These are phyloP conservation scores for Microsporum canis DNA, from an alignment of 2,329 filamentous ascomycete species.

Conservation along the genomic window DNA sequence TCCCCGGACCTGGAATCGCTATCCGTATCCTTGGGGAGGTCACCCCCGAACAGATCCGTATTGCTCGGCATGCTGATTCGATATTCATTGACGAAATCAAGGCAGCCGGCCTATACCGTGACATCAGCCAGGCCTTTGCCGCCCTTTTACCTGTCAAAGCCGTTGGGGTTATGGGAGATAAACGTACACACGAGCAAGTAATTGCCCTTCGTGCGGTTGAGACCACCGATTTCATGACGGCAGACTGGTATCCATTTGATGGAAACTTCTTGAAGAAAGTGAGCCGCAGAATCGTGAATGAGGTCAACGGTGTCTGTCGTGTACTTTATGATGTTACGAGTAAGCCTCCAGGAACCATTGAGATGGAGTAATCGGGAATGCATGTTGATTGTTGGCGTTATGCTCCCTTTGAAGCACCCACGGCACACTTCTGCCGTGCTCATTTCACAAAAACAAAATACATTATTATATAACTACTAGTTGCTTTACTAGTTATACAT, in stretches of 20 bases:
- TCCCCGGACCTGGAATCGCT: slow-evolving; percentile 60
- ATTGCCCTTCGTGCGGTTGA: slow-evolving; percentile 51
- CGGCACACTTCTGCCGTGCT: not conserved
- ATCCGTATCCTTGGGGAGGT: slow-evolving; percentile 72
- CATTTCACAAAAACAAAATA: not conserved
- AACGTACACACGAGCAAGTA: slow-evolving; percentile 52
- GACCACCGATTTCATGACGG: slow-evolving; percentile 63
- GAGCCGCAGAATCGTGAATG: slow-evolving; percentile 58
- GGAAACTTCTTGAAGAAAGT: slow-evolving; percentile 55
- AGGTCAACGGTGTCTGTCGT: slow-evolving; percentile 59
- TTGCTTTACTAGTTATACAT: not conserved
- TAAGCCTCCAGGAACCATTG: slow-evolving; percentile 58
- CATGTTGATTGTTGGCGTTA: not conserved
- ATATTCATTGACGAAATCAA: slow-evolving; percentile 39
- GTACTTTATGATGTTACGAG: slow-evolving; percentile 42
- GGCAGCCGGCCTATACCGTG: slow-evolving; percentile 35
- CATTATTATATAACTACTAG: not conserved
- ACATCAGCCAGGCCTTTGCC: slow-evolving; percentile 60
- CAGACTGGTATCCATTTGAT: slow-evolving; percentile 56
- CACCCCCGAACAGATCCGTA: slow-evolving; percentile 61
- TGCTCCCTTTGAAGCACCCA: not conserved
- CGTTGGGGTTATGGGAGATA: slow-evolving; percentile 51
- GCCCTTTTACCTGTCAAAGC: slow-evolving; percentile 55
- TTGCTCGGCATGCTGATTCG: slow-evolving; percentile 44
- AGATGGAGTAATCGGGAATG: slow-evolving; percentile 49